phyloP scores from a whole-genome alignment of 2,329 filamentous ascomycete genomes.

The Botrytis sinoallii region DNA sequence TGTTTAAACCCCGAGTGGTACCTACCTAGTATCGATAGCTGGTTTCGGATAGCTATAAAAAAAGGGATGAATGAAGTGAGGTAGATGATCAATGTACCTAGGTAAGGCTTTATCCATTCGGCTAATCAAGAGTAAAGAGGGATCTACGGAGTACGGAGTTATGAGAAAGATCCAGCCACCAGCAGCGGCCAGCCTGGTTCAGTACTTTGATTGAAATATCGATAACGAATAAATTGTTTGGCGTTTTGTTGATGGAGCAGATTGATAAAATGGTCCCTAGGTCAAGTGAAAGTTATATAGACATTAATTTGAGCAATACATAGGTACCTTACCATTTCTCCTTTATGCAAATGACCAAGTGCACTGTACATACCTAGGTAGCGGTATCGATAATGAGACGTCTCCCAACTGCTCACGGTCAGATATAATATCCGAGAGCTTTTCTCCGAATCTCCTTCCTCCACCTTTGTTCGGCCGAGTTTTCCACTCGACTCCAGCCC shows the following conservation, averaged over 20 bases:
- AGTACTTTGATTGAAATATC: background rate
- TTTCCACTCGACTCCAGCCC: background rate
- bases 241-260: background rate
- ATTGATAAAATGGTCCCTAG: background rate
- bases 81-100: background rate
- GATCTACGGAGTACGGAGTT: background rate
- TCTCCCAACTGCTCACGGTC: background rate
- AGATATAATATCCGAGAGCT: background rate
- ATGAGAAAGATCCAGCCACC: background rate
- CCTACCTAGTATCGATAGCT: background rate
- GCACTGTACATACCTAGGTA: too few species aligned
- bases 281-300: background rate
- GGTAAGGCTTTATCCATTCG: constrained; percentile 1
- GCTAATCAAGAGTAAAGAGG: background rate
- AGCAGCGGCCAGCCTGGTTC: background rate
- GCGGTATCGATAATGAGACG: background rate
- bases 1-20: background rate
- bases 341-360: background rate
- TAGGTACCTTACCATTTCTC: too few species aligned
- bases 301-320: background rate
- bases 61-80: constrained; percentile 1
- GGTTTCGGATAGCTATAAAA: background rate
- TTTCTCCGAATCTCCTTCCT: background rate
- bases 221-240: background rate
- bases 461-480: constrained; percentile 9